These are phyloP conservation scores for Pleurostoma richardsiae DNA, from an alignment of 2,329 filamentous ascomycete genomes.

Conservation along the genomic window DNA sequence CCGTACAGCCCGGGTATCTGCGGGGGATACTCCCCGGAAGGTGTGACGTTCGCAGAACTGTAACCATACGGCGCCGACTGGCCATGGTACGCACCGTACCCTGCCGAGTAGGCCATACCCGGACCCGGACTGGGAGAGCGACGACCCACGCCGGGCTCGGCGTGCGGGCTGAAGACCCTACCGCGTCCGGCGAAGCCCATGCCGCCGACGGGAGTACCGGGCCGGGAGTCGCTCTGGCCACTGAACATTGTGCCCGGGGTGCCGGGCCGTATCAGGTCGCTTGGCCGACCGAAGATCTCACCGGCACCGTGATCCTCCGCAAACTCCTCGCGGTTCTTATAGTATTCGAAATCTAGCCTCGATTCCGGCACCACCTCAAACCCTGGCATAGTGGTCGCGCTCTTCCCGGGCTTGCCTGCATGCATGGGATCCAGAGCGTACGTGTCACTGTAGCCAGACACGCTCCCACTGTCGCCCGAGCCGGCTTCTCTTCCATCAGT, in stretches of 20 bases:
- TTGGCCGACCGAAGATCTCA: conserved; percentile 55
- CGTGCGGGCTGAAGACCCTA: background rate
- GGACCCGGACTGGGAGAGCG: conserved; percentile 1
- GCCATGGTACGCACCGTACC: conserved; percentile 1
- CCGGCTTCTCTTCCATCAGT: conserved; percentile 58
- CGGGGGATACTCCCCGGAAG: conserved; percentile 9
- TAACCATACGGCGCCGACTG: conserved; percentile 1
- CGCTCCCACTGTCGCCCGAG: conserved; percentile 49
- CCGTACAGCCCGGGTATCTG: conserved; percentile 6
- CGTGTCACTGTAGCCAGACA: conserved; percentile 76
- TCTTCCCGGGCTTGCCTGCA: conserved; percentile 47
- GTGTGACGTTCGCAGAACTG: conserved; percentile 1
- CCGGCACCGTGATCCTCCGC: conserved; percentile 81
- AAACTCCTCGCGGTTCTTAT: conserved; percentile 86
- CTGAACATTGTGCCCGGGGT: conserved; percentile 51
- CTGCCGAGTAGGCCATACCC: too few relatives aligned
- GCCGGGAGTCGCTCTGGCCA: conserved; percentile 42
- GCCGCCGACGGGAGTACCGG: conserved; percentile 41
- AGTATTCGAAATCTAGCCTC: conserved; percentile 86
- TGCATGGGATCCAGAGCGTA: conserved; percentile 79
- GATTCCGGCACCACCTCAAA: conserved; percentile 89
- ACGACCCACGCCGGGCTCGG: background rate
- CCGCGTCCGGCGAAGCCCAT: conserved; percentile 24
- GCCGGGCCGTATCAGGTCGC: conserved; percentile 55
- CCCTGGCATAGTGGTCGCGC: conserved; percentile 47